Base-by-base conservation (phyloP, 495 filamentous ascomycete genomes). In the Xylaria telfairii region DNA sequence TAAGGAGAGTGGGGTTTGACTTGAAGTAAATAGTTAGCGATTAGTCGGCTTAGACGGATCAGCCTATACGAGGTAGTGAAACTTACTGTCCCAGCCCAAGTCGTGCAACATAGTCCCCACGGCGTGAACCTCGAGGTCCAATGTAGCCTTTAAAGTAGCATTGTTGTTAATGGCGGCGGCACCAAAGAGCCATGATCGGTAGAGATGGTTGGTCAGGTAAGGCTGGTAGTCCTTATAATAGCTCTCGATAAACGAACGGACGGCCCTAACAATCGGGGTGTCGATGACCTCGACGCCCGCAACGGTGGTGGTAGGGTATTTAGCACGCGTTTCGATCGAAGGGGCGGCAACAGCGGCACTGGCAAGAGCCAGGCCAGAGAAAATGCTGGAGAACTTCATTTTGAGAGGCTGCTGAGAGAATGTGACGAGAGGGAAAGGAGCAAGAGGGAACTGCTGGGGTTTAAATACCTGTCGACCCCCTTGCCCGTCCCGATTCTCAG, bases 61-160 rank as follows among this genome's bases (percentile, higher is more conserved):
- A n/a, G 21, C 10, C 13, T 9, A 1, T 59, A 21, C 0, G 30
- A 34, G 4, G 56, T 73, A 78, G 28, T n/a, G 1, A 7, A 37
- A 66, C 64, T 66, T 12, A 66, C 64, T 66, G 64, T 66, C 64
- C 86, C 85, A 87, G 34, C 84, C 87, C 1, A 90, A 74, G 66
- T 90, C 88, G 74, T 90, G 88, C 46, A 89, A 75, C 28, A 89
- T 70, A 0, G 80, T 81, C 1, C 79, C 68, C 24, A 90, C 73
- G 65, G 84, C 83, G 46, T 86, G 81, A n/a, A 81, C 75, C 74
- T 90, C 87, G 19, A 72, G 54, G 67, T 89, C 86, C 61, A 80
- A 64, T 4, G 19, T 69, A 57, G 71, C 65, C 65, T 67, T 69
- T 28, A 84, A 74, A 1, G 72, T 75, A 13, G 81, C 79, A 53